A percentile compares a stretch with the other conserved stretches of the same genome.
Evolutionary conservation across 1,139 yeast species (phyloP).

Genomic region (Entelexis sorbosivorans): DNA sequence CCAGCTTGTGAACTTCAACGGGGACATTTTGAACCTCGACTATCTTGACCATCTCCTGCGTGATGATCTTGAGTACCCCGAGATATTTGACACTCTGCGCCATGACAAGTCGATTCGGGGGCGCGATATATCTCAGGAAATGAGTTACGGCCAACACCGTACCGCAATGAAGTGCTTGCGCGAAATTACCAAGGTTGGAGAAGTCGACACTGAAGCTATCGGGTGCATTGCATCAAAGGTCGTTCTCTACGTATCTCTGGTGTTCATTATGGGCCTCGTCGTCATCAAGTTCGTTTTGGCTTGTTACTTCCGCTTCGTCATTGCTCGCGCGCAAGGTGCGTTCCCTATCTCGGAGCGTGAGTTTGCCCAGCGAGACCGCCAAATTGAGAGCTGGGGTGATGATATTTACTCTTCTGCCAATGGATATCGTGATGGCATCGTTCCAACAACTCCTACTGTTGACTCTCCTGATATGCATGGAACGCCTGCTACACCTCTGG

Average conservation of each 20-base stretch:
- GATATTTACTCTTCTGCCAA: conserved; percentile 39
- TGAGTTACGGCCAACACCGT: conserved; percentile 59
- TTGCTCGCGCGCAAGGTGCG: conserved; percentile 75
- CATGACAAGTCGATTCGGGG: conserved; percentile 52
- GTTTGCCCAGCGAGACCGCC: conserved; percentile 44
- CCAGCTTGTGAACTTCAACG: conserved; percentile 76
- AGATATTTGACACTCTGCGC: conserved; percentile 51
- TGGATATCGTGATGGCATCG: conserved; percentile 15
- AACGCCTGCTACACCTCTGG: not conserved
- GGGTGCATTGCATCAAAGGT: conserved; percentile 93
- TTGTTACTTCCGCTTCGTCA: conserved; percentile 75
- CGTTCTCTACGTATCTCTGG: conserved; percentile 67
- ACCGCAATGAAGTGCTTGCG: conserved; percentile 68
- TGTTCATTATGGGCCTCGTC: conserved; percentile 74
- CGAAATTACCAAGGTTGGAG: conserved; percentile 84
- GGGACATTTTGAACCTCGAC: conserved; percentile 72
- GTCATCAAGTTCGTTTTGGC: conserved; percentile 70
- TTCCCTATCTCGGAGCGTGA: conserved; percentile 45
- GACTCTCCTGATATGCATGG: not conserved
- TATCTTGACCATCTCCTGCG: conserved; percentile 61
- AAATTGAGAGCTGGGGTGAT: conserved; percentile 72
- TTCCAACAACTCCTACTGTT: not conserved
- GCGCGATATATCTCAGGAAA: conserved; percentile 65
- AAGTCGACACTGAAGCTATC: conserved; percentile 75
- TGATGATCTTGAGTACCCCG: conserved; percentile 63